These are phyloP conservation scores for Posidonia oceanica DNA, from an alignment of 116 monocot genomes.

Conservation along the genomic window DNA sequence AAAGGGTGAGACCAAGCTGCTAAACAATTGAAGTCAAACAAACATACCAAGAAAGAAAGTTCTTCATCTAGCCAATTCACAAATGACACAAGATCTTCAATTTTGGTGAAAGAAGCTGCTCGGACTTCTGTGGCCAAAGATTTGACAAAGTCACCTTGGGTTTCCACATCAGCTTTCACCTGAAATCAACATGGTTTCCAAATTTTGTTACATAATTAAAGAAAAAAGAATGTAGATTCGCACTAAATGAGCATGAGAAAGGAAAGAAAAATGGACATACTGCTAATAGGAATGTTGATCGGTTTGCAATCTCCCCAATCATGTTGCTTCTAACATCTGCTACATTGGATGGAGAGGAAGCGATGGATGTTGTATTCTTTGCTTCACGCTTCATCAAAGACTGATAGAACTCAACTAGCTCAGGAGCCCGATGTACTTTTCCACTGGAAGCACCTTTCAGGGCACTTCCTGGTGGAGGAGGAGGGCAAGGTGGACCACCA, in stretches of 20 bases:
- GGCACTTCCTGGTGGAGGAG: constrained; percentile 53
- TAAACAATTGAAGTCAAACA: not conserved
- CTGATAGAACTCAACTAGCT: constrained; percentile 90
- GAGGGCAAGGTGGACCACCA: constrained; percentile 48
- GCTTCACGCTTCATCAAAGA: constrained; percentile 89
- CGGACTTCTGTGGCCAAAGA: constrained; percentile 83
- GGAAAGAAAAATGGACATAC: constrained; percentile 22
- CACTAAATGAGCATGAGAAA: not conserved
- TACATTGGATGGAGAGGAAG: constrained; percentile 33
- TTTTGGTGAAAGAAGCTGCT: constrained; percentile 63
- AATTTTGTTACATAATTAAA: not conserved
- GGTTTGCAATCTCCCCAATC: constrained; percentile 94
- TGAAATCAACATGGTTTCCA: constrained; percentile 14
- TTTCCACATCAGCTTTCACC: constrained; percentile 99
- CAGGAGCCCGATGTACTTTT: constrained; percentile 89
- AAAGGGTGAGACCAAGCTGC: not conserved
- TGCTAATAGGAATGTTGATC: constrained; percentile 81
- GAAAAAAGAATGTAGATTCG: not conserved
- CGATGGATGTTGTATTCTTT: constrained; percentile 42
- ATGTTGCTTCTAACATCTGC: constrained; percentile 74
- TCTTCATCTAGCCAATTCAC: constrained; percentile 98
- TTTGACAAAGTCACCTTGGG: constrained; percentile 86
- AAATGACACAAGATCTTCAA: constrained; percentile 76
- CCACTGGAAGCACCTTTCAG: constrained; percentile 28
- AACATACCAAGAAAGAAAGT: constrained; percentile 84